These are phyloP conservation scores for Arabidopsis thaliana DNA, from an alignment of 345 rosid genomes.

Conservation along the genomic window DNA sequence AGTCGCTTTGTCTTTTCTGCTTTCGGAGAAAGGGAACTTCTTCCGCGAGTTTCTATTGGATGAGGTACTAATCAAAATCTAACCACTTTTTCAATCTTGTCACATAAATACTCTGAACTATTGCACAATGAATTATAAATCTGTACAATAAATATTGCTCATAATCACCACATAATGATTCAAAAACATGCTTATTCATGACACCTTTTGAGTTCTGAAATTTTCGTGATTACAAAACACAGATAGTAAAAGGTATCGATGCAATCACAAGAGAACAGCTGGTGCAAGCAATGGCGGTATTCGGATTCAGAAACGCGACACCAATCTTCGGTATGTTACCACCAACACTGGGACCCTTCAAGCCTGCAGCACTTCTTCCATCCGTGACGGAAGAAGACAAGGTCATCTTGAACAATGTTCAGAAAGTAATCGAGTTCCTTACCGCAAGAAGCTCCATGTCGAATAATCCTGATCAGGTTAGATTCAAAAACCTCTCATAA, in stretches of 20 bases:
- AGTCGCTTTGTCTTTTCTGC: constrained; percentile 85
- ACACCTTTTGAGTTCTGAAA: neutral
- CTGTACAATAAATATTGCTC: neutral
- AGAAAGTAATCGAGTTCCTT: constrained; percentile 76
- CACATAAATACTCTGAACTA: neutral
- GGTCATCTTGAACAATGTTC: constrained; percentile 72
- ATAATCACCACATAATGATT: neutral
- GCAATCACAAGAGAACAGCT: constrained; percentile 93
- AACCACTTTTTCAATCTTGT: neutral
- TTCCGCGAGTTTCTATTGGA: constrained; percentile 95
- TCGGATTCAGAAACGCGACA: constrained; percentile 64
- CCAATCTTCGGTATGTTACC: constrained; percentile 89
- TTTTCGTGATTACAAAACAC: constrained; percentile 28
- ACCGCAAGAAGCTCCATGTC: constrained; percentile 73
- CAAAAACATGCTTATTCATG: neutral
- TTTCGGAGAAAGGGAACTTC: constrained; percentile 86
- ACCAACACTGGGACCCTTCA: constrained; percentile 66
- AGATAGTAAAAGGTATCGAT: constrained; percentile 96
- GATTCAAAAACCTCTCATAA: constrained; percentile 16
- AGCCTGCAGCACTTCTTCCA: constrained; percentile 77
- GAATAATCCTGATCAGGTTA: constrained; percentile 66
- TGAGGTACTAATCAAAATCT: constrained; percentile 61
- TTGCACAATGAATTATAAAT: neutral
- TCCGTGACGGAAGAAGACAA: constrained; percentile 83
- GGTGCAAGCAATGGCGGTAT: constrained; percentile 67